Evolutionary conservation across 345 rosid species (phyloP), one percentile per base, ranked within the genome.

Genomic region (Populus ilicifolia): DNA sequence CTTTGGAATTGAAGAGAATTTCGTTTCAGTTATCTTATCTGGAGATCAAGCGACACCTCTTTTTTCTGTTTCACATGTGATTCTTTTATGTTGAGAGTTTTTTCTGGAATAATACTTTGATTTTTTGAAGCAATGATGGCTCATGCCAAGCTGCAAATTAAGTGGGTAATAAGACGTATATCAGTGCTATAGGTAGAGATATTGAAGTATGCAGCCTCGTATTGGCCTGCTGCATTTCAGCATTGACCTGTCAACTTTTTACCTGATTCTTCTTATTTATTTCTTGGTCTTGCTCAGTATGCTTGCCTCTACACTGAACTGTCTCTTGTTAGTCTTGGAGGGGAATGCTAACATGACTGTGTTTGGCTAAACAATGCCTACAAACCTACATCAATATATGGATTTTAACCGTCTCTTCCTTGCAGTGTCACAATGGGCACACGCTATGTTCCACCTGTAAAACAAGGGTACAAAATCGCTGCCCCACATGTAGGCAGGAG

Each of bases 341-440:
- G 63, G 23, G 70, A 62, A 16, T 43, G 39, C 36, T 39, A 41
- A 63, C 29, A 30, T 30, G 2, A 2, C 13, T 21, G 12, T 8
- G 27, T 54, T 10, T 33, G 48, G 21, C 38, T 76, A 73, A 44
- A 64, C 21, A 41, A 33, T 71, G 69, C 54, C 21, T 59, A 38
- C 39, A 52, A 13, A 33, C 39, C 25, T 2, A 69, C 18, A 21
- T 5, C 8, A 13, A 9, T 33, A 25, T 27, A 11, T 62, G n/a
- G 8, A 77, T 30, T 63, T 71, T 69, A 69, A 71, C 74, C 41
- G 5, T 41, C 23, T 50, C 79, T 56, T 71, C 74, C 68, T 77
- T 84, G 86, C 89, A 91, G 96, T 91, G 96, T 65, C 93, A 86
- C 72, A 91, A 91, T 67, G 96, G 96, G 46, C 96, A 91, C 75